Percentiles rank a stretch among this genome's conserved stretches.
These are phyloP conservation scores for Candida tropicalis DNA, from an alignment of 1,139 yeast species.

Conservation along the genomic window DNA sequence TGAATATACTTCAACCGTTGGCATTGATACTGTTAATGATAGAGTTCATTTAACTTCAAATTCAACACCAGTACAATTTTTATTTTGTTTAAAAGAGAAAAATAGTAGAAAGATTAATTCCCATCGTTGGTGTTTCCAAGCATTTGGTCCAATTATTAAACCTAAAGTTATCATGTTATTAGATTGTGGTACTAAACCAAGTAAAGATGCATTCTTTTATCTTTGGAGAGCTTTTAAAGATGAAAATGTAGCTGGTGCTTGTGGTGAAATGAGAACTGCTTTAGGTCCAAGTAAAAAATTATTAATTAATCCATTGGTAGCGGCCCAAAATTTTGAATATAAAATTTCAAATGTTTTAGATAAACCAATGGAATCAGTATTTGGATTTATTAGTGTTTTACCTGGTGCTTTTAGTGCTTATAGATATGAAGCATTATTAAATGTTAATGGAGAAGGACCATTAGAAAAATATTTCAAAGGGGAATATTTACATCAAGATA, in stretches of 20 bases:
- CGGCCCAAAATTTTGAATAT: constrained; percentile 84
- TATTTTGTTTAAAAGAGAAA: constrained; percentile 77
- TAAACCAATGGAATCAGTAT: constrained; percentile 81
- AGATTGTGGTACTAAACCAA: constrained; percentile 83
- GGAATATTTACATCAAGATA: constrained; percentile 63
- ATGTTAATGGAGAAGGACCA: constrained; percentile 69
- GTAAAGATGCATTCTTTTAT: constrained; percentile 70
- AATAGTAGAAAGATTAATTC: constrained; percentile 78
- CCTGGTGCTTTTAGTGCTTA: constrained; percentile 92
- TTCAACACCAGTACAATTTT: constrained; percentile 68
- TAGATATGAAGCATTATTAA: constrained; percentile 68
- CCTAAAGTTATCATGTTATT: constrained; percentile 73
- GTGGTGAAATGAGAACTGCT: constrained; percentile 80
- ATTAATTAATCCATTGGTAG: constrained; percentile 72
- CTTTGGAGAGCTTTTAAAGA: constrained; percentile 78
- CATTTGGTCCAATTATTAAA: constrained; percentile 68
- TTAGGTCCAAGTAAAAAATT: constrained; percentile 59
- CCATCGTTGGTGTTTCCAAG: constrained; percentile 85
- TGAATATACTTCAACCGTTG: constrained; percentile 79
- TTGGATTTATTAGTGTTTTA: constrained; percentile 78
- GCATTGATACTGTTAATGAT: constrained; percentile 64
- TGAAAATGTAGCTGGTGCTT: constrained; percentile 81
- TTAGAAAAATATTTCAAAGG: constrained; percentile 80
- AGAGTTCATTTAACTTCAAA: constrained; percentile 58
- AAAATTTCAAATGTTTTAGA: constrained; percentile 81